A percentile compares a stretch with the other conserved stretches of the same genome.
These are phyloP conservation scores for Tylopilus balloui DNA, from an alignment of 768 basidiomycete genomes.

Conservation along the genomic window DNA sequence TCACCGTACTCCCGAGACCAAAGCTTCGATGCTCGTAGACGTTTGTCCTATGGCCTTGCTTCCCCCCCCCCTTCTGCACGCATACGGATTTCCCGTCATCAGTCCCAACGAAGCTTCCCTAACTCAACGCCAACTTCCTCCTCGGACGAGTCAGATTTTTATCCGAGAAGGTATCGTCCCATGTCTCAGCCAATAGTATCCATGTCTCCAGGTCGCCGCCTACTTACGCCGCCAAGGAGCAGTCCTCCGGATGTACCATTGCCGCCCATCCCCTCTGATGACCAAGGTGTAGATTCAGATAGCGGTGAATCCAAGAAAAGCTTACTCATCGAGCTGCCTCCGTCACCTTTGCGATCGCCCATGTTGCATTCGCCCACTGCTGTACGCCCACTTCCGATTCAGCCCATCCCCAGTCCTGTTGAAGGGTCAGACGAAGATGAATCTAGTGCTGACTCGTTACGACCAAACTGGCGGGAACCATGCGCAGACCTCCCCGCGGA, in stretches of 20 bases:
- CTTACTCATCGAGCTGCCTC: not conserved
- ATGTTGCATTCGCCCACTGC: not conserved
- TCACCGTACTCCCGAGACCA: not conserved
- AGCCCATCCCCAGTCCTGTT: constrained; percentile 18
- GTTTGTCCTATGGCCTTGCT: not conserved
- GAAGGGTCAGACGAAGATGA: constrained; percentile 10
- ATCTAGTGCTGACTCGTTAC: not conserved
- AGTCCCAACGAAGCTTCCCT: not conserved
- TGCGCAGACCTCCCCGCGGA: not conserved
- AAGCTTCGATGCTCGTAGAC: not conserved
- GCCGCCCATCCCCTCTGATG: constrained; percentile 20
- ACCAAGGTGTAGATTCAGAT: not conserved
- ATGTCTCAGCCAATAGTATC: constrained; percentile 1
- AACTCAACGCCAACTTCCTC: constrained; percentile 2
- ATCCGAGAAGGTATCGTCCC: not conserved
- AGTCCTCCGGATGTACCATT: constrained; percentile 18
- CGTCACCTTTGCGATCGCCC: constrained; percentile 3
- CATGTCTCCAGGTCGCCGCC: constrained; percentile 2
- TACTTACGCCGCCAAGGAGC: constrained; percentile 9
- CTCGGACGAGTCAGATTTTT: constrained; percentile 6
- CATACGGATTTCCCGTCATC: not conserved
- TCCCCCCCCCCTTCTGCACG: not conserved
- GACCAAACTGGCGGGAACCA: constrained; percentile 6
- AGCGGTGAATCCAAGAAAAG: not conserved
- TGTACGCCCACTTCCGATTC: constrained; percentile 15